Base-by-base conservation (phyloP, 768 basidiomycete genomes). In the Dictyophora rubrovolvata region DNA sequence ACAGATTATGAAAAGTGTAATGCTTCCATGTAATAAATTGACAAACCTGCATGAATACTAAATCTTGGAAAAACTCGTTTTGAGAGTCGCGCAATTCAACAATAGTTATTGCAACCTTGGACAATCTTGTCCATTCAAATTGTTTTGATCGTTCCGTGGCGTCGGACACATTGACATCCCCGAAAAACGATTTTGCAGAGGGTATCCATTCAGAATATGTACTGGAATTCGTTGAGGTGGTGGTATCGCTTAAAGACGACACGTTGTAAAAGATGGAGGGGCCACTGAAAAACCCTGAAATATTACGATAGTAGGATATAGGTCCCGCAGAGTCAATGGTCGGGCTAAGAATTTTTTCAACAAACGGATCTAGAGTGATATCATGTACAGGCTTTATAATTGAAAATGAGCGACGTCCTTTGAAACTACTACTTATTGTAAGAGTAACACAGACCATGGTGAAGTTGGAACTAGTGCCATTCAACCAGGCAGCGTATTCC, bases 401-500 rank as follows among this genome's bases (percentile, higher is more conserved):
- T 12, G 34, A 48, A 17, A 66, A 21, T 63, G 61, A 42, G 48
- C 46, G 51, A 20, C 49, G 8, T 18, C n/a, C 21, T 22, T 28
- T 28, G 28, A 47, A 48, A 35, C 33, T 34, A 33, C 50, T 20
- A 18, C n/a, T 61, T 17, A 18, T 55, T 47, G 49, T 28, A 28
- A 28, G 28, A 28, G 28, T 28, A 28, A 35, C 10, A 69, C 79
- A 52, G 56, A 89, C 88, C 66, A 87, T 67, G 10, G 77, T 77
- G 61, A 87, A 89, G 64, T 88, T 81, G 0, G 85, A 75, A 18
- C 71, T 72, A 9, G 81, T 83, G 7, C 85, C 84, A 64, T 84
- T 83, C 70, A 87, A 69, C 86, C 87, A 91, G 0, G 83, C 79
- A 1, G 85, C 84, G 65, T 80, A 91, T 68, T 90, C 88, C n/a